Evolutionary conservation across 495 filamentous ascomycete species (phyloP), one percentile per base, ranked within the genome.

Genomic region (Copromyces sp.): DNA sequence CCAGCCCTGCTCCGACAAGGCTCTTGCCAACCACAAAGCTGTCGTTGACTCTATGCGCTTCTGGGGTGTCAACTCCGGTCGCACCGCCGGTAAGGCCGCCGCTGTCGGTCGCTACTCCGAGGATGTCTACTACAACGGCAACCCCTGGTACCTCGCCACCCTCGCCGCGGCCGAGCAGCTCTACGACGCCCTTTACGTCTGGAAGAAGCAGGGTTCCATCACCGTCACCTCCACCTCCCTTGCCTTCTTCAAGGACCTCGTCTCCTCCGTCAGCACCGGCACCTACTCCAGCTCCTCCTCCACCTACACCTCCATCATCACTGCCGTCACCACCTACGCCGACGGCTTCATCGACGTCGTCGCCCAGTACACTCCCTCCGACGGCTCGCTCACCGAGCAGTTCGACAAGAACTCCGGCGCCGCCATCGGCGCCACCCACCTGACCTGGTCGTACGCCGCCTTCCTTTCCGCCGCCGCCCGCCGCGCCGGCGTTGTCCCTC

Each of bases 381-480:
- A 86, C 72, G 90, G 90, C 24, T 84, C 85, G 8, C 72, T 92
- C 14, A 79, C 86, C 12, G 90, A 92, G 78, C 90, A 92, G 75
- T 91, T 83, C 74, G 81, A 85, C 77, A 85, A 84, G 71, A 76
- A 80, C 59, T 80, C 78, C 69, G 90, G 90, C 59, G 69, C 73
- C 0, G 85, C 85, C 11, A 73, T 88, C n/a, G 88, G 87, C 1
- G 90, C 90, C 9, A 72, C 81, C 12, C 83, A 91, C 75, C 81
- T 92, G 17, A 92, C 90, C 17, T 93, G 90, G 90, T 91, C 87
- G 14, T 91, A 89, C 76, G 87, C 88, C 3, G 81, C 88, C n/a
- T 90, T 91, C 81, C 75, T 90, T 44, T 88, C 88, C 8, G 87
- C 87, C 47, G 82, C 86, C 35, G 84, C 81, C n/a, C 80, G 83